These are phyloP conservation scores for Clavariopsis aquatica DNA, from an alignment of 495 filamentous ascomycete genomes.

Conservation along the genomic window DNA sequence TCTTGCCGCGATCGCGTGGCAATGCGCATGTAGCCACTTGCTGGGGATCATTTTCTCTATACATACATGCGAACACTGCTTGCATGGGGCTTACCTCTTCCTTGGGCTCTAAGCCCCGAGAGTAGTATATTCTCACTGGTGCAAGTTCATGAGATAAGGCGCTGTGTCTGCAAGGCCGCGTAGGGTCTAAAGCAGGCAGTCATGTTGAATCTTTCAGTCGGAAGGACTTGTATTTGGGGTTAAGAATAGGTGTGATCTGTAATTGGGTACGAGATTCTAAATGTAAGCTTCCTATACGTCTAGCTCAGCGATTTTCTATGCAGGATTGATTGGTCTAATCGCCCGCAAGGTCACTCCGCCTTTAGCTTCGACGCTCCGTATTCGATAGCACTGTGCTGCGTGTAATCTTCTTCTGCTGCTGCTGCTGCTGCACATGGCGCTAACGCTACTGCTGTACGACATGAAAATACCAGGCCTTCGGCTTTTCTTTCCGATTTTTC, in stretches of 20 bases:
- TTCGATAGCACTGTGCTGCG: not conserved
- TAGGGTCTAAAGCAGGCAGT: conserved; percentile 4
- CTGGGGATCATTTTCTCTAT: not conserved
- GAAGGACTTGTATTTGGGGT: not conserved
- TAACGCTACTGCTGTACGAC: conserved; percentile 4
- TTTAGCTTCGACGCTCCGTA: not conserved
- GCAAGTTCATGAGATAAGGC: conserved; percentile 9
- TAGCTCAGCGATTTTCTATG: conserved; percentile 8
- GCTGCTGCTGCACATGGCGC: conserved; percentile 4
- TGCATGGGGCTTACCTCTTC: not conserved
- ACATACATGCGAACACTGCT: not conserved
- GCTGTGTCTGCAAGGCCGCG: not conserved
- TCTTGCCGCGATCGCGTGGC: conserved; percentile 5
- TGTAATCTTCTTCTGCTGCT: not conserved
- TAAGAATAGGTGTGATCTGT: not conserved
- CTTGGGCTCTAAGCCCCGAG: not conserved
- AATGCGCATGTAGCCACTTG: not conserved
- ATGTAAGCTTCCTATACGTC: conserved; percentile 8
- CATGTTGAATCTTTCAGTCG: conserved; percentile 1
- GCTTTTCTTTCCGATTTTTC: not conserved
- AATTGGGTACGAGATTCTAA: not conserved
- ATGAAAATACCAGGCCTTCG: conserved; percentile 1
- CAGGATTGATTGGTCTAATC: not conserved
- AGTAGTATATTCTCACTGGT: not conserved
- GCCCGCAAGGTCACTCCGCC: not conserved